Percentiles rank a stretch among this genome's conserved stretches.
These are phyloP conservation scores for Deuterostichococcus epilithicus DNA, from an alignment of 139 green algal species.

Conservation along the genomic window DNA sequence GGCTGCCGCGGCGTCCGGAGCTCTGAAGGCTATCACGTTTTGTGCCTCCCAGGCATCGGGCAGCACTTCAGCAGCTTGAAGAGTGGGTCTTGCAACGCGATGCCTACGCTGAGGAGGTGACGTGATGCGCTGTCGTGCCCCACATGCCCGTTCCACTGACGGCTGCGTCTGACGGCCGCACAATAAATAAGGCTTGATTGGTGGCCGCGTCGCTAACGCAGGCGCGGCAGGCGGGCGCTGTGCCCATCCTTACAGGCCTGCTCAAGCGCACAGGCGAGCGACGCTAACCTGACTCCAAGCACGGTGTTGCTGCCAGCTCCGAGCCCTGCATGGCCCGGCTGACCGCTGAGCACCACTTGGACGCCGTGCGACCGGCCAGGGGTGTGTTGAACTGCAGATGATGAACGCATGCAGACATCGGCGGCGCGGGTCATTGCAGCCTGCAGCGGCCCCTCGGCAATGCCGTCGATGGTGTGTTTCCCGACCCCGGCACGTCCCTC, in stretches of 20 bases:
- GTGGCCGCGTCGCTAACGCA: not conserved
- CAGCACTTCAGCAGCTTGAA: not conserved
- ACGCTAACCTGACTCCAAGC: not conserved
- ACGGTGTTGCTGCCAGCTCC: too few relatives aligned
- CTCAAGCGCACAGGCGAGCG: slow-evolving; percentile 17
- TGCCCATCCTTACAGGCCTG: slow-evolving; percentile 6
- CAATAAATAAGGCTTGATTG: not conserved
- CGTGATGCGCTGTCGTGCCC: not conserved
- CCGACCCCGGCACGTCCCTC: too few relatives aligned
- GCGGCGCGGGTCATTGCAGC: slow-evolving; percentile 38
- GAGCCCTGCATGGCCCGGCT: too few relatives aligned
- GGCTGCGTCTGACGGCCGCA: not conserved
- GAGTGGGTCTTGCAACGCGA: not conserved
- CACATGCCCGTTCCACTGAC: not conserved
- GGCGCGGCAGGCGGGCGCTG: not conserved
- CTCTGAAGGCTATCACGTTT: not conserved
- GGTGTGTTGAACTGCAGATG: slow-evolving; percentile 29
- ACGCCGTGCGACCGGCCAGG: too few relatives aligned
- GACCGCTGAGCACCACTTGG: too few relatives aligned
- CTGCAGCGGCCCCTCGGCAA: slow-evolving; percentile 59
- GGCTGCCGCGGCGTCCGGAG: too few relatives aligned
- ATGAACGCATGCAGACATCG: slow-evolving; percentile 16
- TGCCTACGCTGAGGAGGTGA: slow-evolving; percentile 21
- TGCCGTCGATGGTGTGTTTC: slow-evolving; percentile 42
- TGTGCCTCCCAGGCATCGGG: not conserved